These are phyloP conservation scores for Axilococcus clingmanii DNA, from an alignment of 139 green algal species.

Conservation along the genomic window DNA sequence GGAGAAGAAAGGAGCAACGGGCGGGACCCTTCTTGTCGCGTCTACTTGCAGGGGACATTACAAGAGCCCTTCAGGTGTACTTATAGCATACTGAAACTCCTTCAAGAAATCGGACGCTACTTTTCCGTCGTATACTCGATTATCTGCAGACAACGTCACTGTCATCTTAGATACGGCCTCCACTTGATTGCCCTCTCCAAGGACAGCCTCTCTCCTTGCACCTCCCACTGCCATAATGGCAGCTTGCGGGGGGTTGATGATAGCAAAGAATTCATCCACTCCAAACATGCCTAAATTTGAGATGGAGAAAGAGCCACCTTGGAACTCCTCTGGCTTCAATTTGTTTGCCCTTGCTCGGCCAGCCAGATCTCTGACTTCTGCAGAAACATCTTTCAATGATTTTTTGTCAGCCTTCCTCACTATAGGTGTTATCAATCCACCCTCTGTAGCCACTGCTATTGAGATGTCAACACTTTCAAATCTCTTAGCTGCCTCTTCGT, in stretches of 20 bases:
- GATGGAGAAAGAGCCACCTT: conserved; percentile 78
- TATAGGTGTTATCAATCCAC: conserved; percentile 87
- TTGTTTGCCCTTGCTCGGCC: conserved; percentile 65
- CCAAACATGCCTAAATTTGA: conserved; percentile 92
- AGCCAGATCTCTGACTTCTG: conserved; percentile 63
- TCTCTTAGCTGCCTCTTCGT: conserved; percentile 4
- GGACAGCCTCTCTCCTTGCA: conserved; percentile 21
- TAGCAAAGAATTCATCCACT: conserved; percentile 76
- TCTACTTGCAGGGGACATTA: too few species aligned
- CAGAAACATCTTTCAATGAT: conserved; percentile 28
- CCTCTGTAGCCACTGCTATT: conserved; percentile 80
- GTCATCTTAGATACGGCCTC: conserved; percentile 53
- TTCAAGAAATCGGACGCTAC: conserved; percentile 62
- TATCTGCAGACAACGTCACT: conserved; percentile 76
- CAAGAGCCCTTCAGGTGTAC: too few species aligned
- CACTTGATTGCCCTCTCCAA: neutral
- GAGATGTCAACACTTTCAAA: conserved; percentile 58
- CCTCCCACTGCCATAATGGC: conserved; percentile 60
- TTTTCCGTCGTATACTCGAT: conserved; percentile 77
- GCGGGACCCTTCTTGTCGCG: too few species aligned
- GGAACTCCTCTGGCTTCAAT: conserved; percentile 89
- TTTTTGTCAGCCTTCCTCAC: conserved; percentile 59
- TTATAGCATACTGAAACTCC: too few species aligned
- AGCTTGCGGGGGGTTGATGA: conserved; percentile 89
- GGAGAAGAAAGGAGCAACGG: too few species aligned